Evolutionary conservation across 805 yeast species (phyloP).

Genomic region (Starmera quercuum): DNA sequence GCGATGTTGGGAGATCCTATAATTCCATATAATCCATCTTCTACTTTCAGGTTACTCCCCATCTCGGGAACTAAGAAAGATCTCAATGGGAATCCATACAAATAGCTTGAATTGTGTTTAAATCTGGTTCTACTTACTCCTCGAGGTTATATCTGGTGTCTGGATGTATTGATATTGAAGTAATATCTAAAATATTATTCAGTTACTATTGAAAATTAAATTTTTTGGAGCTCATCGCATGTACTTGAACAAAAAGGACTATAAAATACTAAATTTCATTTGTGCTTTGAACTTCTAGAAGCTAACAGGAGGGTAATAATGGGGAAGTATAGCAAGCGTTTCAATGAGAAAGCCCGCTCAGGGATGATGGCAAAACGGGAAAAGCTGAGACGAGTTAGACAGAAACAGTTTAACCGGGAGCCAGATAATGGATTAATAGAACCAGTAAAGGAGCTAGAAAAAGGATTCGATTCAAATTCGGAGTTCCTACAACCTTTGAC

Average conservation of each 20-base stretch:
- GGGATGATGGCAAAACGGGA: slow-evolving; percentile 80
- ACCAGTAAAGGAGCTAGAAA: slow-evolving; percentile 9
- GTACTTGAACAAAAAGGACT: no score
- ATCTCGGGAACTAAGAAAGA: slow-evolving; percentile 1
- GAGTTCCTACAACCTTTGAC: slow-evolving; percentile 57
- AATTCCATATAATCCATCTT: slow-evolving; percentile 50
- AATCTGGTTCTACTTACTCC: no score
- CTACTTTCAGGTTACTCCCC: slow-evolving; percentile 20
- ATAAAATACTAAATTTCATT: no score
- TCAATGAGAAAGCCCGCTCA: slow-evolving; percentile 78
- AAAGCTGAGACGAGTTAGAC: slow-evolving; percentile 56
- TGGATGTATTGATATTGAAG: neutral
- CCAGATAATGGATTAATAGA: slow-evolving; percentile 31
- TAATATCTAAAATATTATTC: neutral
- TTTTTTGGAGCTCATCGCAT: slow-evolving; percentile 16
- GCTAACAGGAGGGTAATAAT: no score
- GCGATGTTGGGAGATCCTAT: slow-evolving; percentile 55
- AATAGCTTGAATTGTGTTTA: no score
- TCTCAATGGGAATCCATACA: no score
- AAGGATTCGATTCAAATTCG: slow-evolving; percentile 44
- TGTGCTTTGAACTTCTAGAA: no score
- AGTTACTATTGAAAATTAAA: no score
- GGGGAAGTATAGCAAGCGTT: slow-evolving; percentile 79
- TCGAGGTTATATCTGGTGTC: neutral
- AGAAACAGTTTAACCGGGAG: slow-evolving; percentile 56